Evolutionary conservation across 2,329 filamentous ascomycete genomes (phyloP), one percentile per base, ranked within the genome.

Genomic region (Sphaerulina populicola): DNA sequence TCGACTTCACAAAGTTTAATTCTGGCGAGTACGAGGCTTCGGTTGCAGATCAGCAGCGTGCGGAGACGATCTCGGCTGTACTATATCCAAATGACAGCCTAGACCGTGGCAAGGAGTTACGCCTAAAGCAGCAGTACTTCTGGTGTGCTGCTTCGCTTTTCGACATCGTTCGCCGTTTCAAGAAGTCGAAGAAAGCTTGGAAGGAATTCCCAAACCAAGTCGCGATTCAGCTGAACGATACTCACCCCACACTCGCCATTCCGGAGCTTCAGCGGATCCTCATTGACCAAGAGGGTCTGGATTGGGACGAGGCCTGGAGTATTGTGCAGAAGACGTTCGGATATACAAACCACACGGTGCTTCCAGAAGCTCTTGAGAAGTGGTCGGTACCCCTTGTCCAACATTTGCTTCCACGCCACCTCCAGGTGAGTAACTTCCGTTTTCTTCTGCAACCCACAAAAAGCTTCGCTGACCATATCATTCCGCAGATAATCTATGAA

Each of bases 1-100:
- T 98, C 59, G 91, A 98, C 73, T 98, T 98, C 73, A 91, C 96
- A 66, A 97, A 97, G 69, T 98, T 98, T 82, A 98, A 98, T 73
- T 93, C 79, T 53, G 93, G 93, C 57, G 90, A 98, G 63, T 98
- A 98, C 67, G 93, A 98, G 73, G 93, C 87, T 73, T 94, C 93
- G 10, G 93, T 98, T 36, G 88, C 86, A n/a, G 93, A 98, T 61
- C 89, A 97, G 72, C 93, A 98, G 75, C 85, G 88, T 52, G 93
- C 93, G n/a, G 93, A 98, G 75, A 97, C 91, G 49, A 98, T 98
- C 73, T 96, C 90, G 47, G 91, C 91, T 30, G 93, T 98, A 11
- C 74, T 98, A 40, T 98, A 98, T 67, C 93, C 93, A 54, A 98
- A 98, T 65, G 91, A 97, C 71, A 97, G 95, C 71, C 80, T 98